Conservation (phyloP, 176 grass and related monocot species). For the Ananas comosus region DNA sequence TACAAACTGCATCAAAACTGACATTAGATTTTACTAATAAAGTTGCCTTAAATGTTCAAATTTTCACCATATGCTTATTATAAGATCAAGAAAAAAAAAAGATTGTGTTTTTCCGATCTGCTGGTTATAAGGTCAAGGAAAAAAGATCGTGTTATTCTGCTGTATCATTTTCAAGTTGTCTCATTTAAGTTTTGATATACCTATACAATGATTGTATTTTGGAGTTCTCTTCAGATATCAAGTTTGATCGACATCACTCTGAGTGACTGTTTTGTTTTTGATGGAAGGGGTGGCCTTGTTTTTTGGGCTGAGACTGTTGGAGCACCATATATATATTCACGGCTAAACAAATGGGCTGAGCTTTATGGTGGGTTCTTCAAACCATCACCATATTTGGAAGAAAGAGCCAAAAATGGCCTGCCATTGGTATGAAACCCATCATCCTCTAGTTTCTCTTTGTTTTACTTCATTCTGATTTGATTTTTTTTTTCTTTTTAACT, state of each 20-base stretch:
- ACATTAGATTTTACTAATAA: too few relatives aligned
- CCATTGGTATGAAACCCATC: constrained; percentile 43
- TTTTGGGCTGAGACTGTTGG: constrained; percentile 89
- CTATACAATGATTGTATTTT: neutral
- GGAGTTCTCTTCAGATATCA: neutral
- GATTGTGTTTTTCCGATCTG: too few relatives aligned
- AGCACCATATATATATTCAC: constrained; percentile 64
- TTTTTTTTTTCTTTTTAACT: too few relatives aligned
- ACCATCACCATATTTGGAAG: constrained; percentile 63
- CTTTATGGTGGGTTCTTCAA: constrained; percentile 70
- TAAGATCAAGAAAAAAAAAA: too few relatives aligned
- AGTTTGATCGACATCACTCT: neutral
- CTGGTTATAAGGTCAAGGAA: too few relatives aligned
- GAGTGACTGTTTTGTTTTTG: constrained; percentile 2
- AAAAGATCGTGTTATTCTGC: too few relatives aligned
- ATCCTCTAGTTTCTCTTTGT: neutral
- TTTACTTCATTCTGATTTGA: too few relatives aligned
- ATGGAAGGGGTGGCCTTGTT: constrained; percentile 79
- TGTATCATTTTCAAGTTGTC: too few relatives aligned
- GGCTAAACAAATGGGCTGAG: constrained; percentile 69
- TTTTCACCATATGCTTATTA: too few relatives aligned
- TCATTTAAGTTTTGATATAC: too few relatives aligned
- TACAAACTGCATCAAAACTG: too few relatives aligned
- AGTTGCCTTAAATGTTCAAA: too few relatives aligned
- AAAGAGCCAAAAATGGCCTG: constrained; percentile 45